Evolutionary conservation across 768 basidiomycete species (phyloP), one percentile per base, ranked within the genome.

Genomic region (Tricholoma bakamatsutake): DNA sequence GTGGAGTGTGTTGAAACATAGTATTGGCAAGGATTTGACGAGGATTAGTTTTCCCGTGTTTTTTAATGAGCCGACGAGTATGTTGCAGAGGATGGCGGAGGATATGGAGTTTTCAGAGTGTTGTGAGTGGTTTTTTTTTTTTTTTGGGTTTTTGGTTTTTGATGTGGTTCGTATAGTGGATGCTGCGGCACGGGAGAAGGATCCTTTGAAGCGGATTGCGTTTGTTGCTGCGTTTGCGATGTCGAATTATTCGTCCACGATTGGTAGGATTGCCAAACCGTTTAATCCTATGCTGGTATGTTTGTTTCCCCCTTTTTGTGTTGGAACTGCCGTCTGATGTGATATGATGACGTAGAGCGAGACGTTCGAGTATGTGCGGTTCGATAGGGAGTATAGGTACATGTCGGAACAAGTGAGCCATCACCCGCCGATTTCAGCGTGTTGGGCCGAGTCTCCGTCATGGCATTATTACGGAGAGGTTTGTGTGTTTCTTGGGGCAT

Each of bases 41-140:
- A 95, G 80, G 79, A 98, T 98, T 57, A 90, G 85, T 61, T 96
- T 96, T 69, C 94, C 94, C 0, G 93, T 97, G 39, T 93, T 85
- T 67, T 93, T 92, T 65, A 95, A 93, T 68, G 90, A 92, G 69
- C 90, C 93, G 28, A 97, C 94, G 49, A 94, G 91, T 65, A 98
- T 98, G 95, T 68, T 98, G 57, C 92, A 98, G 73, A 76, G 95
- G 50, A 98, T 98, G 91, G 88, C 94, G 10, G 95, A 98, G 72
- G 95, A 98, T 70, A 96, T 96, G 92, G 95, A 97, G 69, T 97
- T 95, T 71, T 87, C 90, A 0, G 92, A 93, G 61, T 96, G 93
- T 64, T 72, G 89, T 91, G 63, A 76, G 90, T 81, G 3, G 9
- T 7, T 9, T 21, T 2, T 18, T 27, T 46, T 52, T 21, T 54